These are phyloP conservation scores for Albophoma yamanashiensis DNA, from an alignment of 2,329 filamentous ascomycete species.

Conservation along the genomic window DNA sequence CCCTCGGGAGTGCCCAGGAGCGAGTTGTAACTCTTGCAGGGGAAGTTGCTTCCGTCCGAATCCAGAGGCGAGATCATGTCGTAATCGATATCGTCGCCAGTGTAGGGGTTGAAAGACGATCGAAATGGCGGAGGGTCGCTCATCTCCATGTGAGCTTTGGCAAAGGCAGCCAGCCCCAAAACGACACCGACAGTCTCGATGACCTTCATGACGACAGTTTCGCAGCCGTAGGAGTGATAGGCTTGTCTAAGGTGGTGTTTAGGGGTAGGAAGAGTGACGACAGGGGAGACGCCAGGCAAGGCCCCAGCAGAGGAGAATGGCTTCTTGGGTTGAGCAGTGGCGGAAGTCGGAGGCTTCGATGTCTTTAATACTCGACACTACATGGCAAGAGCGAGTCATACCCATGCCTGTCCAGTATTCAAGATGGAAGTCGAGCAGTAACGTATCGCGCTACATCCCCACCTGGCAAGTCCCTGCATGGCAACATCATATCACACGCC, in stretches of 20 bases:
- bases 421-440: not conserved
- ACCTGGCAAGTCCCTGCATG: not conserved
- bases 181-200: conserved; percentile 11
- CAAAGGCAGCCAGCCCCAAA: conserved; percentile 30
- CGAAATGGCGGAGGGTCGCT: conserved; percentile 38
- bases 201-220: not conserved
- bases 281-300: too few species aligned
- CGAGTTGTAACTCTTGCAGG: conserved; percentile 58
- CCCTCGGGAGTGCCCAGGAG: conserved; percentile 38
- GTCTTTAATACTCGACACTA: not conserved
- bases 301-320: not conserved
- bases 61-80: conserved; percentile 59
- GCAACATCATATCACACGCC: not conserved
- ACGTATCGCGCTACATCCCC: not conserved
- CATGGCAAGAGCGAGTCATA: not conserved
- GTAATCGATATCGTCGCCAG: conserved; percentile 48
- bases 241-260: not conserved
- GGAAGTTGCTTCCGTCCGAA: conserved; percentile 52
- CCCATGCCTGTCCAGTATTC: not conserved
- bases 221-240: not conserved
- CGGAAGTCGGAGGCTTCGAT: not conserved
- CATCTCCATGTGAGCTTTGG: conserved; percentile 48
- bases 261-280: not conserved
- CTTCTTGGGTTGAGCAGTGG: too few species aligned
- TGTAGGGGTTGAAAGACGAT: conserved; percentile 40